These are phyloP conservation scores for Clarireedia hainanense DNA, from an alignment of 2,329 filamentous ascomycete species.

Conservation along the genomic window DNA sequence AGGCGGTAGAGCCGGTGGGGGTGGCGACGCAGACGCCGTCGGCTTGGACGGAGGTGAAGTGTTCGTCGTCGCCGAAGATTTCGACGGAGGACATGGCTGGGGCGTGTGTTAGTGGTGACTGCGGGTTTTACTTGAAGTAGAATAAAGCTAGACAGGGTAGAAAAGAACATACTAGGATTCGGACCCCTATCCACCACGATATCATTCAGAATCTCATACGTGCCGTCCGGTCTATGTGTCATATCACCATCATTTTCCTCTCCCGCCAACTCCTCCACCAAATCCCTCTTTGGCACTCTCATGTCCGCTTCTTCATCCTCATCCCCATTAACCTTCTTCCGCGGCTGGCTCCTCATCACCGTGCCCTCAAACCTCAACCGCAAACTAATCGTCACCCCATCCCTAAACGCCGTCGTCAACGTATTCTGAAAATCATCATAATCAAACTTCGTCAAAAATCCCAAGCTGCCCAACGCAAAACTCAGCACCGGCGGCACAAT, in stretches of 20 bases:
- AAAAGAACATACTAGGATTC: slow-evolving; percentile 64
- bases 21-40: slow-evolving; percentile 93
- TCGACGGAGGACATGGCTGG: slow-evolving; percentile 84
- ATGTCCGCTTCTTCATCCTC: slow-evolving; percentile 32
- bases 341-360: slow-evolving; percentile 70
- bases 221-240: slow-evolving; percentile 78
- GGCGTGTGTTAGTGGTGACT: neutral
- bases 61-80: slow-evolving; percentile 84
- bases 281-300: slow-evolving; percentile 45
- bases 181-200: slow-evolving; percentile 93
- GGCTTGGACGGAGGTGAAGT: slow-evolving; percentile 88
- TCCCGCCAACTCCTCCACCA: slow-evolving; percentile 85
- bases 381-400: slow-evolving; percentile 83
- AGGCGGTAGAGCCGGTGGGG: slow-evolving; percentile 89
- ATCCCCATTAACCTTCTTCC: slow-evolving; percentile 27
- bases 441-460: slow-evolving; percentile 95
- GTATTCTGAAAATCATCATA: slow-evolving; percentile 67
- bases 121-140: neutral
- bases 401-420: slow-evolving; percentile 62
- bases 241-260: slow-evolving; percentile 76
- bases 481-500: slow-evolving; percentile 90
- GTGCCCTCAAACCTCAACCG: slow-evolving; percentile 88
- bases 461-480: slow-evolving; percentile 84
- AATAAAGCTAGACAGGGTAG: neutral
- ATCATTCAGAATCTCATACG: slow-evolving; percentile 89